Evolutionary conservation across 352 stramenopile species (phyloP).

Genomic region (Phytophthora cactorum): DNA sequence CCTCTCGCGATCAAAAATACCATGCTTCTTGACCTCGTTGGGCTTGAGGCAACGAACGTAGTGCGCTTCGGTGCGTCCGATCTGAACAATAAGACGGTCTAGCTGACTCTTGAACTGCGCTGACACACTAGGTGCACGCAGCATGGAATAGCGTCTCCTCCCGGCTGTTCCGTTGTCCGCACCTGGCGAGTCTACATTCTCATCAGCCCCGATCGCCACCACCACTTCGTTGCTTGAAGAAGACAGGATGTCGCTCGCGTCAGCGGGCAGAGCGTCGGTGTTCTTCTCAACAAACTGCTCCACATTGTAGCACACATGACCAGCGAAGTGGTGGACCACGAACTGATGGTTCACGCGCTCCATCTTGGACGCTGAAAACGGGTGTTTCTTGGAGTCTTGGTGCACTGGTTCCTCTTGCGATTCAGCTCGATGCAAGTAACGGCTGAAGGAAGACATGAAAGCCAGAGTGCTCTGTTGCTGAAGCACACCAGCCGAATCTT

Average conservation of each 20-base stretch:
- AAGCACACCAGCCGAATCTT: constrained; percentile 31
- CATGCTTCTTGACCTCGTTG: constrained; percentile 92
- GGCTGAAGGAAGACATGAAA: constrained; percentile 69
- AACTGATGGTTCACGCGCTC: constrained; percentile 86
- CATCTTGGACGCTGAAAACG: constrained; percentile 85
- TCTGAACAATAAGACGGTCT: constrained; percentile 93
- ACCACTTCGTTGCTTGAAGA: constrained; percentile 75
- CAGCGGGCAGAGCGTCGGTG: constrained; percentile 75
- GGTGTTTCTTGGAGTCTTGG: constrained; percentile 41
- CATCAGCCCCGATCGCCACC: constrained; percentile 53
- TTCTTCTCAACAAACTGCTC: constrained; percentile 90
- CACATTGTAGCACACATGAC: constrained; percentile 75
- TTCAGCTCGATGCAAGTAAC: constrained; percentile 51
- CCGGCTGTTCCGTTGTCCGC: constrained; percentile 19
- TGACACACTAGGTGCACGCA: constrained; percentile 81
- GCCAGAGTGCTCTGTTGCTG: constrained; percentile 63
- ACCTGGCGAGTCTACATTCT: constrained; percentile 51
- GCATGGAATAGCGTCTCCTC: constrained; percentile 52
- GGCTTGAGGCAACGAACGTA: constrained; percentile 99
- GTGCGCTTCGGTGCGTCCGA: constrained; percentile 95
- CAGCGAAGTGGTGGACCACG: constrained; percentile 84
- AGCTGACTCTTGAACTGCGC: constrained; percentile 95
- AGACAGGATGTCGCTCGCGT: constrained; percentile 59
- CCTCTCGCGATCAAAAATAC: constrained; percentile 74
- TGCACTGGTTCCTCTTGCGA: constrained; percentile 45